phyloP scores from a whole-genome alignment of 108 stramenopile species.

The Schizochytrium sp. region DNA sequence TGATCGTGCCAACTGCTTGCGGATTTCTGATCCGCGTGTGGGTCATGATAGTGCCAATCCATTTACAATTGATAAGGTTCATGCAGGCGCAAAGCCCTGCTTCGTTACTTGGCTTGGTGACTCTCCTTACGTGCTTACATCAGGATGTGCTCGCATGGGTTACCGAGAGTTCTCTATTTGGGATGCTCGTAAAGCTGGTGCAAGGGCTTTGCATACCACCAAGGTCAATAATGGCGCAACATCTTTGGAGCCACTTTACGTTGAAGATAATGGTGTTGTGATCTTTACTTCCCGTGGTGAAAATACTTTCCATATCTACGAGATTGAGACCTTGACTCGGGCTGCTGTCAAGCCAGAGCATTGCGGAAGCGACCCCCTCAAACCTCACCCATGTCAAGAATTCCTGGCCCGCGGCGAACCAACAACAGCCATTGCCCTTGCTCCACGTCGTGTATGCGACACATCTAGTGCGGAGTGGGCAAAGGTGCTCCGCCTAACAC shows the following conservation, averaged over 20 bases:
- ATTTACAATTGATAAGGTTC: background rate
- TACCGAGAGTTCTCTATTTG: constrained; percentile 23
- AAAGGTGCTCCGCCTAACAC: constrained; percentile 39
- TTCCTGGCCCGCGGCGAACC: constrained; percentile 22
- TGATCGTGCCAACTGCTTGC: constrained; percentile 15
- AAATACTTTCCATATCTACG: constrained; percentile 49
- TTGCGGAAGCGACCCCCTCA: background rate
- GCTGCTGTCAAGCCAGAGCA: constrained; percentile 29
- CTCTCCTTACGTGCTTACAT: background rate
- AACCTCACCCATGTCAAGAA: constrained; percentile 32
- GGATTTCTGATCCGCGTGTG: constrained; percentile 22
- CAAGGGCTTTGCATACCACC: background rate
- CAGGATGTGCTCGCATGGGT: constrained; percentile 50
- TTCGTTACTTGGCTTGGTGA: constrained; percentile 37
- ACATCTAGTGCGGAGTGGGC: background rate
- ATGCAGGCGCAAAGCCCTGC: constrained; percentile 51
- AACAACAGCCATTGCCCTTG: constrained; percentile 33
- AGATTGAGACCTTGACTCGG: constrained; percentile 22
- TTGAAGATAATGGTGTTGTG: constrained; percentile 51
- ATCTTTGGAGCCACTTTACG: background rate
- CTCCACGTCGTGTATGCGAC: constrained; percentile 19
- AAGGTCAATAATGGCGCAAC: constrained; percentile 5
- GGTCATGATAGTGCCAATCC: background rate
- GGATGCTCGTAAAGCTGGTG: constrained; percentile 23
- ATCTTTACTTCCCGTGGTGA: constrained; percentile 40